Base-by-base conservation (phyloP, 305 asterid species). In the Fraxinus baroniana region DNA sequence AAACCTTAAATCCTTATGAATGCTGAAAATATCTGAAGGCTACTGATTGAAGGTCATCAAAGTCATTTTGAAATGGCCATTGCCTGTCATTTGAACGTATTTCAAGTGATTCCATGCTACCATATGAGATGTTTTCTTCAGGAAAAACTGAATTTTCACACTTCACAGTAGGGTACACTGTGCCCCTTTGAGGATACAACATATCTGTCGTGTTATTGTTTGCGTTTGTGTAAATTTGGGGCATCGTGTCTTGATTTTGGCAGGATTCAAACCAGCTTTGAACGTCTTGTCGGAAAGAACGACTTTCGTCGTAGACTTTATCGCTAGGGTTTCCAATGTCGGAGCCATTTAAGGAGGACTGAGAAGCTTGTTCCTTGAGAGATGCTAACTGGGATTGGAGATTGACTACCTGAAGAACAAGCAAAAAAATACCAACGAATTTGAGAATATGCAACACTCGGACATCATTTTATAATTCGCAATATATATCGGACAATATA, bases 341-440 rank as follows among this genome's bases (percentile, higher is more conserved):
- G 78, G 89, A 70, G 80, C 75, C 82, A 84, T 73, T 87, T 3
- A 86, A 55, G 87, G 83, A 76, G 46, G 57, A 46, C 78, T 90
- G 93, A 78, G 92, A 91, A 77, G 98, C 97, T 91, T 90, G 97
- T 78, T 91, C 98, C 88, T 90, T 92, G 13, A 95, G 87, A 24
- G 89, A 88, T 78, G 92, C 89, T 85, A 95, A 85, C 75, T 95
- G 98, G 78, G 97, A 94, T 91, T 95, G 98, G 74, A 95, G 83
- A 86, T 83, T 91, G 41, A 92, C 94, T 46, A 95, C 98, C 98
- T 95, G 83, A 81, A 79, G 68, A 68, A 33, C 78, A 17, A 84
- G 79, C 55, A 46, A 35, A 62, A 77, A 76, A 22, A 17, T n/a
- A 5, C 24, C 57, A 24, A 44, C 32, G 35, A 44, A 1, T 20